Base-by-base conservation (phyloP, 2,329 filamentous ascomycete species). In the Aspergillus sp. region DNA sequence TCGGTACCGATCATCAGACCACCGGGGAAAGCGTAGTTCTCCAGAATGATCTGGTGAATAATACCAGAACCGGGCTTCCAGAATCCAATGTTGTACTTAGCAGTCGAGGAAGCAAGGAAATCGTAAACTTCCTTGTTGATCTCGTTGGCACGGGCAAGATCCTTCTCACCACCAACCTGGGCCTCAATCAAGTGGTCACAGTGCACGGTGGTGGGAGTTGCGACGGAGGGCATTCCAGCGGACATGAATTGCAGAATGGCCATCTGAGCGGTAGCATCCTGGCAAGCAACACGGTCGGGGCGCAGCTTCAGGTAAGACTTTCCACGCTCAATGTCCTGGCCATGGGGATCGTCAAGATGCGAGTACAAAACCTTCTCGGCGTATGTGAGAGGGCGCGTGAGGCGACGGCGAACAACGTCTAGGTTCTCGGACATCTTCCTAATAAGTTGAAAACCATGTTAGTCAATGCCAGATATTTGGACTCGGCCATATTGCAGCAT, bases 41-140 rank as follows among this genome's bases (percentile, higher is more conserved):
- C 95, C 59, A 98, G 87, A 64, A 98, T 81, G 74, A 98, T 98
- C 84, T 98, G 95, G 83, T 99, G 95, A 70, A 99, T 99, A 77
- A 98, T 99, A 85, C 95, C 95, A 76, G 93, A 97, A 70, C 95
- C 95, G 65, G 95, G 95, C 79, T 87, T 91, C 95, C 95, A 99
- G 89, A 98, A 98, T 83, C 95, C 95, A 77, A 98, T 98, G 85
- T 98, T 93, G 85, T 98, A 99, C 84, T 98, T 99, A 74, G 93
- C 93, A 77, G 93, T 98, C 66, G 93, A 90, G 63, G 88, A 88
- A 62, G 92, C 86, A 74, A 99, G 82, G 85, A 99, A 99, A 81
- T 98, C 90, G 82, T 98, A 99, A 69, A 99, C 95, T 80, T 98
- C 93, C 85, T 96, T 96, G 88, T 98, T 98, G 82, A 96, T 96